Evolutionary conservation across 176 grass and related monocot genomes (phyloP).

Genomic region (Dactylis glomerata): DNA sequence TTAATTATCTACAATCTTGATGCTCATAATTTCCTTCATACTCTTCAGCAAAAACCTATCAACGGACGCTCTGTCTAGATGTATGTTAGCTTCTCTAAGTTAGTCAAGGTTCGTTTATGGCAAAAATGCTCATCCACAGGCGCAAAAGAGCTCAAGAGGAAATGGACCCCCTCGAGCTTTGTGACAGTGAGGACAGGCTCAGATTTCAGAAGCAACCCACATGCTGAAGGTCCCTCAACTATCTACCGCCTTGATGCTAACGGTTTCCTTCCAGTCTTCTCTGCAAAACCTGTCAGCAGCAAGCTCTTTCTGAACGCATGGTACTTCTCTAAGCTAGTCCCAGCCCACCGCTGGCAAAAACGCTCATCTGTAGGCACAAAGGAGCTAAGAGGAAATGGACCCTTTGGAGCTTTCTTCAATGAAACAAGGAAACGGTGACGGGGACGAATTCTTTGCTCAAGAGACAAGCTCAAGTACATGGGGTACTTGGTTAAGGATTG

Average conservation of each 20-base stretch:
- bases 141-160: constrained; percentile 73
- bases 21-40: constrained; percentile 49
- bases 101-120: constrained; percentile 74
- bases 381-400: constrained; percentile 94
- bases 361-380: constrained; percentile 80
- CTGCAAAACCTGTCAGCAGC: constrained; percentile 49
- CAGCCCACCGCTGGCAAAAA: constrained; percentile 91
- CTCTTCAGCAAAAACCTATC: constrained; percentile 50
- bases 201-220: constrained; percentile 6
- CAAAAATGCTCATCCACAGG: constrained; percentile 85
- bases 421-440: constrained; percentile 87
- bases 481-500: constrained; percentile 88
- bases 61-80: constrained; percentile 65
- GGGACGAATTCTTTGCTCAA: constrained; percentile 91
- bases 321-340: constrained; percentile 88
- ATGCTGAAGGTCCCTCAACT: constrained; percentile 7
- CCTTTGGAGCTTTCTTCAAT: constrained; percentile 84
- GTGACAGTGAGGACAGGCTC: constrained; percentile 13
- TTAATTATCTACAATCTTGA: constrained; percentile 22
- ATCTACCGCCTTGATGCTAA: constrained; percentile 40
- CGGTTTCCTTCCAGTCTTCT: constrained; percentile 56
- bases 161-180: constrained; percentile 84
- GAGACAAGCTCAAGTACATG: constrained; percentile 91
- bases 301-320: constrained; percentile 76
- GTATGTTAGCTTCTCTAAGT: constrained; percentile 71